These are phyloP conservation scores for Coniochaeta sp. DNA, from an alignment of 2,329 filamentous ascomycete species.

Conservation along the genomic window DNA sequence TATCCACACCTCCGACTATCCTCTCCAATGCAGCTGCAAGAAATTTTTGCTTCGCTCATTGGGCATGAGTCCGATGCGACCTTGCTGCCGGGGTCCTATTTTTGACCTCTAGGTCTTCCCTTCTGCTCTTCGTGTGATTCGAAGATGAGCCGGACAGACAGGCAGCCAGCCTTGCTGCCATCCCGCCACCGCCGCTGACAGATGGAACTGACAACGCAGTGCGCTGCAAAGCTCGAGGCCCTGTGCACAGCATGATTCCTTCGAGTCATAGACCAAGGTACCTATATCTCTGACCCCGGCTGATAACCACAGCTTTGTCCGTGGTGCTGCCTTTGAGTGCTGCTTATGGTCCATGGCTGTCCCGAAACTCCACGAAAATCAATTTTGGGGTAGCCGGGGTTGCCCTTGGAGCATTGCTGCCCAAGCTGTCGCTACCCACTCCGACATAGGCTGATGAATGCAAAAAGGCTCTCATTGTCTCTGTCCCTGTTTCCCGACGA, in stretches of 20 bases:
- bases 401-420: conserved; percentile 32
- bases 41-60: conserved; percentile 20
- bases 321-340: neutral
- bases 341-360: conserved; percentile 2
- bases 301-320: neutral
- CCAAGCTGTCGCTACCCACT: conserved; percentile 27
- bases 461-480: conserved; percentile 4
- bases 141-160: conserved; percentile 10
- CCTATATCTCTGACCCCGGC: neutral
- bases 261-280: neutral
- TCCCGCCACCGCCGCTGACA: neutral
- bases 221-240: neutral
- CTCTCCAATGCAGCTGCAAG: conserved; percentile 15
- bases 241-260: neutral
- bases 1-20: conserved; percentile 20
- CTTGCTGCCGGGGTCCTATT: conserved; percentile 11
- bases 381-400: conserved; percentile 19
- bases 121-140: conserved; percentile 5
- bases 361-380: conserved; percentile 12
- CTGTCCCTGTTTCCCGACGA: conserved; percentile 8
- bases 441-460: conserved; percentile 24
- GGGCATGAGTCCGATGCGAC: conserved; percentile 18
- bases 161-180: neutral
- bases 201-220: neutral
- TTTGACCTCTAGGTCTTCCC: neutral